Percentiles rank a stretch among this genome's conserved stretches.
Conservation (phyloP, 1,139 yeast genomes). For the Arxiozyma heterogenica region DNA sequence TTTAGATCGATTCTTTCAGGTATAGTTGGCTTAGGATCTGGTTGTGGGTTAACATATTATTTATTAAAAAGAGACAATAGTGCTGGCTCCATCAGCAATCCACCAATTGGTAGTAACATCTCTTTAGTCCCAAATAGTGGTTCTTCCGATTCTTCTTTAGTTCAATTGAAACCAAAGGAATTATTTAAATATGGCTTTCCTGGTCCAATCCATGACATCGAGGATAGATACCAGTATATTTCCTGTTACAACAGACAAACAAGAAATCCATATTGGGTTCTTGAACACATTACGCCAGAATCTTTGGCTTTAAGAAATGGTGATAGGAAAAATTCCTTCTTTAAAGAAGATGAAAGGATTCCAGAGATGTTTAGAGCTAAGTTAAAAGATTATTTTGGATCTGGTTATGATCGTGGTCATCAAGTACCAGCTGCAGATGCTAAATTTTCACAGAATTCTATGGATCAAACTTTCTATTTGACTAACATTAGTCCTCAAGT, state of each 20-base stretch:
- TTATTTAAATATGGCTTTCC: constrained; percentile 89
- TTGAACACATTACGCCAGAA: constrained; percentile 81
- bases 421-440: constrained; percentile 98
- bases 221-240: constrained; percentile 63
- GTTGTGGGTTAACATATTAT: constrained; percentile 11
- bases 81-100: constrained; percentile 8
- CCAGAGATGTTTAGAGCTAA: constrained; percentile 69
- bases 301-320: constrained; percentile 47
- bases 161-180: constrained; percentile 52
- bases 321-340: constrained; percentile 72
- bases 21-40: constrained; percentile 11
- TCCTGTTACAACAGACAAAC: constrained; percentile 80
- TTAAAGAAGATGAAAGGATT: constrained; percentile 78
- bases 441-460: constrained; percentile 76
- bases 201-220: constrained; percentile 83
- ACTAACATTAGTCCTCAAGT: constrained; percentile 96
- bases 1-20: constrained; percentile 6
- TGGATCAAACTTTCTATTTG: constrained; percentile 87
- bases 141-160: not conserved
- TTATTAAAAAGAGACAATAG: not conserved
- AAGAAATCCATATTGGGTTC: constrained; percentile 85
- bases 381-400: constrained; percentile 78
- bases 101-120: not conserved
- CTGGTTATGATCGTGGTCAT: constrained; percentile 96
- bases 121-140: not conserved